Percentiles rank a stretch among this genome's conserved stretches.
Conservation (phyloP, 163 green algal genomes). For the Trebouxia gelatinosa region DNA sequence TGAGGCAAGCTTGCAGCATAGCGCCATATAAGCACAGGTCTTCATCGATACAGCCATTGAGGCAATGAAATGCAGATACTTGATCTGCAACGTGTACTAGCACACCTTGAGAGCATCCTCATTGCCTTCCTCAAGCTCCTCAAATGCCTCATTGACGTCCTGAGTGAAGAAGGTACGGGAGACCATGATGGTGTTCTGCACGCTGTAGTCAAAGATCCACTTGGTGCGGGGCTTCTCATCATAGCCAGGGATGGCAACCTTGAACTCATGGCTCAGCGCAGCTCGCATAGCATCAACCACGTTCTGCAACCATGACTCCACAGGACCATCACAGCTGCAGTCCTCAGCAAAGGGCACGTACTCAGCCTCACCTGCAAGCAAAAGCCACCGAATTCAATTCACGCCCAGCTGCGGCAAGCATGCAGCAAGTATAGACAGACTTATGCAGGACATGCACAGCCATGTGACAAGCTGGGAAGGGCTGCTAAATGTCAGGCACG, state of each 20-base stretch:
- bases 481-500: no score
- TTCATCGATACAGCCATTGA: no score
- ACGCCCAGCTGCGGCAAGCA: no score
- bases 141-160: conserved; percentile 88
- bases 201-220: conserved; percentile 88
- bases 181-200: conserved; percentile 86
- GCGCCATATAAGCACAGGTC: no score
- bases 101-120: conserved; percentile 86
- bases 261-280: conserved; percentile 75
- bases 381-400: no score
- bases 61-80: no score
- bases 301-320: conserved; percentile 80
- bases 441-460: no score
- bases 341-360: conserved; percentile 64
- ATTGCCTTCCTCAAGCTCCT: conserved; percentile 91
- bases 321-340: conserved; percentile 79
- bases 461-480: no score
- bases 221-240: conserved; percentile 81
- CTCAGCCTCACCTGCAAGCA: conserved; percentile 56
- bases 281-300: conserved; percentile 84
- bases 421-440: no score
- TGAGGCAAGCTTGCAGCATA: not conserved
- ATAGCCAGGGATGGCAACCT: conserved; percentile 76
- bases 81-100: no score
- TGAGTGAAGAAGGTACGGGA: conserved; percentile 87